Evolutionary conservation across 2,329 filamentous ascomycete species (phyloP), one percentile per base, ranked within the genome.

Genomic region (Epichloe uncinata): DNA sequence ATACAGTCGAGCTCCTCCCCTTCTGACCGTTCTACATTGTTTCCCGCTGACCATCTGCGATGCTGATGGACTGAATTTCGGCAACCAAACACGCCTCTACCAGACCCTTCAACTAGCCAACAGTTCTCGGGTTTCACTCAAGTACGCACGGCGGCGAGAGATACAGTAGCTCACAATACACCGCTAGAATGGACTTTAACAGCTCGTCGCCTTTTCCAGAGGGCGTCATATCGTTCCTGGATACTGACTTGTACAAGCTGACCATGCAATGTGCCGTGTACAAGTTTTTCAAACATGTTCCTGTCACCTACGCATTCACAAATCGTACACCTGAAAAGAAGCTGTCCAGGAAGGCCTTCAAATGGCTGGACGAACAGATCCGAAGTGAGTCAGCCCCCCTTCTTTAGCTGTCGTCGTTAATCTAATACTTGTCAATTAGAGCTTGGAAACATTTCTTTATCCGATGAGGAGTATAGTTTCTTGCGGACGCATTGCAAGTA

Each of bases 231-330:
- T 91, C 86, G 61, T 84, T 93, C 62, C 74, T 93, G 49, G 87
- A 93, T 62, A 91, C 85, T 15, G 80, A 84, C 58, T 63, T 98
- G 53, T 98, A 96, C 78, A 98, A 98, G 69, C 70, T 98, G 68
- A 98, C 93, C 18, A 98, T 98, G 93, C 93, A 98, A 83, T 95
- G 87, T 64, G 89, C 89, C 54, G 84, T 97, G 56, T 78, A 94
- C 58, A 94, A 94, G 68, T 94, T 90, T 72, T 97, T 95, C 67
- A 84, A 84, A 35, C 75, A 90, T 51, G 72, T 81, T 59, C 78
- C 83, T 42, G 93, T 97, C 52, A 89, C 87, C 3, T 98, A 97
- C 63, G 81, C 85, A 52, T 96, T 94, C 70, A 97, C 89, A 47
- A 98, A 98, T 65, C 85, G 93, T 47, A 98, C 93, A 1, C 87